Percentiles rank a stretch among this genome's conserved stretches.
These are phyloP conservation scores for Phaffomyces antillensis DNA, from an alignment of 805 yeast genomes.

Conservation along the genomic window DNA sequence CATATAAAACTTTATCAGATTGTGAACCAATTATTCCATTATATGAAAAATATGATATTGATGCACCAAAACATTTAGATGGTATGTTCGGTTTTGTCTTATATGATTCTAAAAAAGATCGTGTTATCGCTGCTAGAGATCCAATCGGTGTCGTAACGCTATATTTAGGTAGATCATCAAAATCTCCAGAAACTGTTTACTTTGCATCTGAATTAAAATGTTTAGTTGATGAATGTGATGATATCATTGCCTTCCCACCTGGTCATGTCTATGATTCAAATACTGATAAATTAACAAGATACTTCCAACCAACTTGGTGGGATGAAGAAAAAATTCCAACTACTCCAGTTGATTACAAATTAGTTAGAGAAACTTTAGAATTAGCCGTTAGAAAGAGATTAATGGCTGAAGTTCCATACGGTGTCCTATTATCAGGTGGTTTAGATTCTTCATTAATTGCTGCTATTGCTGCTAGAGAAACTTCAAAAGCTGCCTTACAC, in stretches of 20 bases:
- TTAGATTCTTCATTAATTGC: slow-evolving; percentile 96
- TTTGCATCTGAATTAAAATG: slow-evolving; percentile 95
- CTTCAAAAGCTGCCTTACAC: slow-evolving; percentile 58
- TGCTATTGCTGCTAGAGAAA: slow-evolving; percentile 94
- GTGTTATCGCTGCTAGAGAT: slow-evolving; percentile 95
- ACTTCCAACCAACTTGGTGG: slow-evolving; percentile 94
- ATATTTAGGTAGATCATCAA: slow-evolving; percentile 82
- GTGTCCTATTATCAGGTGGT: slow-evolving; percentile 96
- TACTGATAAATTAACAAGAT: slow-evolving; percentile 80
- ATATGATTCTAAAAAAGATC: slow-evolving; percentile 76
- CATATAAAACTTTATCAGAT: slow-evolving; percentile 81
- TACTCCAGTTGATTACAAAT: slow-evolving; percentile 62
- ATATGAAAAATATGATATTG: slow-evolving; percentile 77
- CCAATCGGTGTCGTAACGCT: slow-evolving; percentile 96
- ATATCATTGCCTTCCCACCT: slow-evolving; percentile 92
- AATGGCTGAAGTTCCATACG: slow-evolving; percentile 99
- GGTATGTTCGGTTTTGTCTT: slow-evolving; percentile 98
- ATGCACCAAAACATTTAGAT: slow-evolving; percentile 87
- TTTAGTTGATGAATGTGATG: slow-evolving; percentile 90
- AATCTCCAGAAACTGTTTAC: slow-evolving; percentile 66
- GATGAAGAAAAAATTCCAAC: slow-evolving; percentile 72
- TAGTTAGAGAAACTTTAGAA: slow-evolving; percentile 77
- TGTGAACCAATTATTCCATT: slow-evolving; percentile 98
- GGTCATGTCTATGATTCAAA: slow-evolving; percentile 94
- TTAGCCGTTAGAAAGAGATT: slow-evolving; percentile 96